These are phyloP conservation scores for Scleroderma citrinum DNA, from an alignment of 768 basidiomycete genomes.

Conservation along the genomic window DNA sequence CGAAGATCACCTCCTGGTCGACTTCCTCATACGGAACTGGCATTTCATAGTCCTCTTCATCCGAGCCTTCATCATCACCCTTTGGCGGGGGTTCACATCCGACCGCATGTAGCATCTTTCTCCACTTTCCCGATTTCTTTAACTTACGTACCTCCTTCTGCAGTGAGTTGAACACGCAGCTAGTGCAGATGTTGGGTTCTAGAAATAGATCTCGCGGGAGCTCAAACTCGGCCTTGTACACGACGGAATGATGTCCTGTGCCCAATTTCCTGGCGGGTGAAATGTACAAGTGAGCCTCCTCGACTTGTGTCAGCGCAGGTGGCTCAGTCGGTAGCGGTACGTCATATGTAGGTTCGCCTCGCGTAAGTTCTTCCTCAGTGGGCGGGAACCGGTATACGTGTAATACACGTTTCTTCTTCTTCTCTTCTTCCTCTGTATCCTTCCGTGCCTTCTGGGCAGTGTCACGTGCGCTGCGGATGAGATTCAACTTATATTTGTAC, in stretches of 20 bases:
- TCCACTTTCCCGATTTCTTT: conserved; percentile 20
- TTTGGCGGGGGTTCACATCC: conserved; percentile 1
- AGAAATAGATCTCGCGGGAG: conserved; percentile 40
- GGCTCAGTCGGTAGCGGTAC: conserved; percentile 25
- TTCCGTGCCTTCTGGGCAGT: conserved; percentile 1
- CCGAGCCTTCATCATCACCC: conserved; percentile 1
- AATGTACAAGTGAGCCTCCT: conserved; percentile 47
- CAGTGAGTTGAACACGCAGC: conserved; percentile 33
- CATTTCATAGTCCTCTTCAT: neutral
- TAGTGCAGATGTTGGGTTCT: conserved; percentile 30
- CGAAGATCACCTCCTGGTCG: neutral
- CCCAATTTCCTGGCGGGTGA: conserved; percentile 34
- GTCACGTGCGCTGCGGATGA: conserved; percentile 1
- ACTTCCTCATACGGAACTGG: neutral
- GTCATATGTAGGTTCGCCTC: conserved; percentile 23
- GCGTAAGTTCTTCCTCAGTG: conserved; percentile 17
- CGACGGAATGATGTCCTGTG: conserved; percentile 46
- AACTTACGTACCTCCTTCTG: conserved; percentile 15
- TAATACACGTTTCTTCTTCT: conserved; percentile 11
- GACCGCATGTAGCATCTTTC: conserved; percentile 10
- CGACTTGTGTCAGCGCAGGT: conserved; percentile 12
- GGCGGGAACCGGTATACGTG: conserved; percentile 18
- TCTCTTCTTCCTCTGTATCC: conserved; percentile 8
- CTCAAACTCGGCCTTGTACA: conserved; percentile 47
- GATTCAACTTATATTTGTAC: conserved; percentile 26